Evolutionary conservation across 805 yeast species (phyloP), one percentile per base, ranked within the genome.

Genomic region (Hanseniaspora hatyaiensis): DNA sequence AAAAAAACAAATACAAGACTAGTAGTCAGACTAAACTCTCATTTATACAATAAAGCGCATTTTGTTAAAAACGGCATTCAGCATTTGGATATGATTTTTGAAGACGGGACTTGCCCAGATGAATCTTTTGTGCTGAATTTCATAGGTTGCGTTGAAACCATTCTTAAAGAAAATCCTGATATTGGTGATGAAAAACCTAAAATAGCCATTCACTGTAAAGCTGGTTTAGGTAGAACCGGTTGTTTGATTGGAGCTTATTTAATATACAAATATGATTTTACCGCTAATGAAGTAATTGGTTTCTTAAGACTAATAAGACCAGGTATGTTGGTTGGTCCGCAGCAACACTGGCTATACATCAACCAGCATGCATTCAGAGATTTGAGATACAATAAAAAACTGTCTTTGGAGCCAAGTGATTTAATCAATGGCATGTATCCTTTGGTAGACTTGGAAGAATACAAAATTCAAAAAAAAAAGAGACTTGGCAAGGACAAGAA

Each of bases 271-370:
- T 92, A 89, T 62, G 96, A 96, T 0, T 92, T 92, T 61, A 92
- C 97, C 4, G 98, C 98, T 2, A 82, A 76, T 61, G 98, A 92
- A 64, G 92, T 95, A 64, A 92, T 92, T 57, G 95, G 89, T 1
- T 92, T 87, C 60, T 83, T 92, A 89, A 74, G 98, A 62, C 83
- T 92, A 75, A 73, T 92, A 53, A 76, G 98, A 55, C 98, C 98
- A 0, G 98, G 98, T 34, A 92, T 92, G 98, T 96, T 92, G n/a
- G 98, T 92, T 26, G 98, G 98, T 0, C 98, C 98, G 2, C 98
- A 92, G 64, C 98, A 92, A 62, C 98, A 92, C 67, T 92, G 98
- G 98, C 71, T 92, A 51, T 92, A 92, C 60, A 72, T 92, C 53
- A 96, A 92, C 62, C 98, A 92, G 64, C 80, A 86, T 63, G 96